phyloP scores from a whole-genome alignment of 2,329 filamentous ascomycete genomes.

The Epicoccum sorghinum region DNA sequence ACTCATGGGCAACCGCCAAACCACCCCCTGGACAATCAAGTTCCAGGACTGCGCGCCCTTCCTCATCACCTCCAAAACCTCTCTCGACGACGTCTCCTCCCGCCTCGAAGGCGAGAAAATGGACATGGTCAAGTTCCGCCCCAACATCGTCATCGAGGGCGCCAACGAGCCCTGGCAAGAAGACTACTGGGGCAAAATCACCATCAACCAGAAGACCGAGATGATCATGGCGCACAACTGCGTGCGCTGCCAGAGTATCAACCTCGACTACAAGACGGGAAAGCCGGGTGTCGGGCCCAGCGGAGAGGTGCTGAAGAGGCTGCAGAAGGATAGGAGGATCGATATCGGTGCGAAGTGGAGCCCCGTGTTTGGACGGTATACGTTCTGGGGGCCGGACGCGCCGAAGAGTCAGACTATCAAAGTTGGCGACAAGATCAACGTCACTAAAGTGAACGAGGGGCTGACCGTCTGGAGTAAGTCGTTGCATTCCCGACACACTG shows the following conservation, averaged over 20 bases:
- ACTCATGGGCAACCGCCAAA: slow-evolving; percentile 43
- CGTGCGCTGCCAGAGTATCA: slow-evolving; percentile 53
- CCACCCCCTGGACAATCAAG: slow-evolving; percentile 54
- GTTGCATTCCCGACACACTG: no score
- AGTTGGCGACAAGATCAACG: slow-evolving; percentile 53
- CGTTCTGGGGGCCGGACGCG: slow-evolving; percentile 44
- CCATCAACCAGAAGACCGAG: slow-evolving; percentile 38
- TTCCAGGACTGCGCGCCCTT: slow-evolving; percentile 80
- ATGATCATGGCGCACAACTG: slow-evolving; percentile 54
- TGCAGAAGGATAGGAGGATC: slow-evolving; percentile 54
- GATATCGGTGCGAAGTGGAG: slow-evolving; percentile 54
- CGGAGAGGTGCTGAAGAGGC: slow-evolving; percentile 52
- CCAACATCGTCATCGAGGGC: slow-evolving; percentile 54
- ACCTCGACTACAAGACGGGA: slow-evolving; percentile 56
- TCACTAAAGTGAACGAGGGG: slow-evolving; percentile 48
- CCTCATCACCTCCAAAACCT: slow-evolving; percentile 73
- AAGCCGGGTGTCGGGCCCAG: slow-evolving; percentile 44
- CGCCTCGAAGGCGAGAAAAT: slow-evolving; percentile 46
- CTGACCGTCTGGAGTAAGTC: slow-evolving; percentile 53
- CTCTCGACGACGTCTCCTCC: slow-evolving; percentile 68
- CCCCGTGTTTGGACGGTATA: slow-evolving; percentile 57
- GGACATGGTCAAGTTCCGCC: slow-evolving; percentile 56
- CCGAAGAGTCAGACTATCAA: slow-evolving; percentile 22
- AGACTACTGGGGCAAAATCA: slow-evolving; percentile 54
- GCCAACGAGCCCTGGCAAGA: slow-evolving; percentile 52